A percentile compares a stretch with the other conserved stretches of the same genome.
phyloP scores from a whole-genome alignment of 23 red algal genomes.

The Gracilaria gracilis region DNA sequence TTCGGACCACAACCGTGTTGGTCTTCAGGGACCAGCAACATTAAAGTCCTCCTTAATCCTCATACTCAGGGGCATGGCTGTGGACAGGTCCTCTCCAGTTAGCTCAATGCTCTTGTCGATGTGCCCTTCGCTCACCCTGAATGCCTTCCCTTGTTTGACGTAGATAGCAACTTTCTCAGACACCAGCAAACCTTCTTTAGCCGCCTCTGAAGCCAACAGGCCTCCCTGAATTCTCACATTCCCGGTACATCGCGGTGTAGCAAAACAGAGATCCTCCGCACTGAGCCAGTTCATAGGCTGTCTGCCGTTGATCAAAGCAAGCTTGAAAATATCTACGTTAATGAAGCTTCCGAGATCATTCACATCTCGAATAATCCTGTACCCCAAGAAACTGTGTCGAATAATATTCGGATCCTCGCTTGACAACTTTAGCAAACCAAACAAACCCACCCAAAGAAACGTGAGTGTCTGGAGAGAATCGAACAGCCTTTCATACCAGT shows the following conservation, averaged over 20 bases:
- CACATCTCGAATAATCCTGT: neutral
- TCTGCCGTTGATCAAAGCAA: neutral
- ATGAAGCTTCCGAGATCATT: neutral
- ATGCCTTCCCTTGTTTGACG: neutral
- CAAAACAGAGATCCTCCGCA: neutral
- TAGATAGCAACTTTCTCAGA: neutral
- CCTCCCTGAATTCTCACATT: neutral
- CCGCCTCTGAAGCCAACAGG: neutral
- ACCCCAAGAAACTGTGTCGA: slow-evolving; percentile 3
- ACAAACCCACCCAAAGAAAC: slow-evolving; percentile 12
- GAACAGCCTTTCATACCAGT: slow-evolving; percentile 22
- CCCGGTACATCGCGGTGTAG: neutral
- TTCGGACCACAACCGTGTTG: too few species aligned
- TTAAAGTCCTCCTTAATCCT: neutral
- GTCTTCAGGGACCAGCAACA: neutral
- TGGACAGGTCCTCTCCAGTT: neutral
- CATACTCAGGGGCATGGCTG: neutral
- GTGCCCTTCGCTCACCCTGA: neutral
- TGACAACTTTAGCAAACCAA: slow-evolving; percentile 31
- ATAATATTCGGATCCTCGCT: slow-evolving; percentile 51
- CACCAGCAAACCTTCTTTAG: neutral
- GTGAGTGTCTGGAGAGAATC: neutral
- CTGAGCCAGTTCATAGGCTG: neutral
- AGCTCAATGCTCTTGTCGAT: neutral
- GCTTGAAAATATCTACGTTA: neutral